Base-by-base conservation (phyloP, 305 asterid species). In the Solanum hybrid region DNA sequence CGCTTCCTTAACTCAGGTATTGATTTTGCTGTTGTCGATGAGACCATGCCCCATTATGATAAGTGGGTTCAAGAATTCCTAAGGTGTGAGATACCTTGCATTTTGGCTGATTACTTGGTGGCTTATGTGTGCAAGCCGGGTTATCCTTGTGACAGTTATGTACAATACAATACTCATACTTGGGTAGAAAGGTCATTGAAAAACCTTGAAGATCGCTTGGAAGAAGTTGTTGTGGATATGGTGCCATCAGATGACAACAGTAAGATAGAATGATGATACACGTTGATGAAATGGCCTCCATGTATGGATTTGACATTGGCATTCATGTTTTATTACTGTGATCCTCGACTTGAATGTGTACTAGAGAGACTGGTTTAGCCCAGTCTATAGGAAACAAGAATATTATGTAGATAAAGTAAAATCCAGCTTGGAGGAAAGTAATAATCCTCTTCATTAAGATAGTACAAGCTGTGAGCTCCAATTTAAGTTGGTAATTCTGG, bases 71-170 rank as follows among this genome's bases (percentile, higher is more conserved):
- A 96, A 71, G 99, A 95, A 92, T 97, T 97, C 88, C 78, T 97
- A 26, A 91, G 93, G 11, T 94, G 93, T 36, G 96, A 97, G 87
- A 91, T 97, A 75, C 99, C 99, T 51, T 97, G 99, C 45, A 91
- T 97, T 32, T 90, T 81, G 42, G 96, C 98, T 7, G 99, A 97
- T 90, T 96, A 96, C 90, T 88, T 97, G 93, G 99, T 97, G 3
- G 99, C 95, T 80, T 95, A 95, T 31, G 97, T 97, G 22, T 96
- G 99, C 93, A 97, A 96, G 93, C 98, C 98, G 0, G 97, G 97
- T 4, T 95, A 93, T 92, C 89, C 98, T 26, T 95, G 95, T 3
- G 98, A 95, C 38, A 94, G 87, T 89, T 98, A 97, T 19, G 97
- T 97, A 32, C 98, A 93, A 64, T 96, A 95, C 92, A 93, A 90